Base-by-base conservation (phyloP, 176 grass and related monocot genomes). In the Oropetium thomaeum region DNA sequence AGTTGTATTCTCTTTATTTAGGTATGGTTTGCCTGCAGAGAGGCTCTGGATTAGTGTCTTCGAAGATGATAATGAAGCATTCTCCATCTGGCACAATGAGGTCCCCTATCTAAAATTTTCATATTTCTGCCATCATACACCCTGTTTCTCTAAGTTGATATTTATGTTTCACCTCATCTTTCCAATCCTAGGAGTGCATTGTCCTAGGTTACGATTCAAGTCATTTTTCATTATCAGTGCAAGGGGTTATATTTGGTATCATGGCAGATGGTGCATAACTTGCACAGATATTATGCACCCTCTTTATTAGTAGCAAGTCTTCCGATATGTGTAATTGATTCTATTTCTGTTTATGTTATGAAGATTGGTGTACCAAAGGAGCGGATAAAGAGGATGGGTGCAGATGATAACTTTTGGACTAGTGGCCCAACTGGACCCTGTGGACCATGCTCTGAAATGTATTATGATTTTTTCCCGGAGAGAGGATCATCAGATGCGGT, bases 41-140 rank as follows among this genome's bases (percentile, higher is more conserved):
- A 97, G 90, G 83, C 63, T 97, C 64, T 97, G 95, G 95, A 84
- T 97, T 78, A 97, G 95, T 93, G 86, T 97, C 71, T 97, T 93
- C 45, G 81, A 86, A 81, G 88, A 97, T 79, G 95, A 97, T 5
- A 82, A 97, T 65, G 95, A 97, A 85, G 88, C 95, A 78, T 97
- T 97, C 72, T 83, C 83, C 71, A 88, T 97, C 70, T 97, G 95
- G 95, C 88, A 85, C 58, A 80, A 86, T 60, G 95, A 97, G 86
- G 95, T 92, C 43, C 55, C 30, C 43, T 65, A 13, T 72, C 22
- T 31, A 48, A 58, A 70, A 33, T 47, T 25, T 57, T 27, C 75
- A 86, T 62, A 67, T 62, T 69, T 68, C 32, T 60, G n/a, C 40
- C 30, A 5, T 70, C 26, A 51, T 77, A 3, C 5, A 71, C 41